These are phyloP conservation scores for Aspergillus mulundensis DNA, from an alignment of 495 filamentous ascomycete species.

Conservation along the genomic window DNA sequence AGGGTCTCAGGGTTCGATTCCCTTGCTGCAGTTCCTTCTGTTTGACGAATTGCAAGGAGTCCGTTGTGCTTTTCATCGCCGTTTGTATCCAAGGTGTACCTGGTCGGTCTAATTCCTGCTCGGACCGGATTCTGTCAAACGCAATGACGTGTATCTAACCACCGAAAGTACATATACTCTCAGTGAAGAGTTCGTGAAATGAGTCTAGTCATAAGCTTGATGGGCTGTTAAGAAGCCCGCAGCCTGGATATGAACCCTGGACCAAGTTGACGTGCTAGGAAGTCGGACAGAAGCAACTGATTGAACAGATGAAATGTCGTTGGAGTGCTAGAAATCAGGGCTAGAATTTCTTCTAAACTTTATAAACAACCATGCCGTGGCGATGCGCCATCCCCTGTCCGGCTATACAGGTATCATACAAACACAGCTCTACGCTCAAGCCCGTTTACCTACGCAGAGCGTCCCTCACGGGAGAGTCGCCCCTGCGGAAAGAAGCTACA, in stretches of 20 bases:
- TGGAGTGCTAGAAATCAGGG: conserved; percentile 5
- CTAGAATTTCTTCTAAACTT: conserved; percentile 23
- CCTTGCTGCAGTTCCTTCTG: not conserved
- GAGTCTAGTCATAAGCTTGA: too few relatives aligned
- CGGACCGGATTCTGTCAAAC: not conserved
- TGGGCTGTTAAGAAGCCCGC: too few relatives aligned
- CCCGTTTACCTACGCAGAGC: conserved; percentile 39
- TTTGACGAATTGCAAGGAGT: not conserved
- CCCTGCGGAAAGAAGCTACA: conserved; percentile 47
- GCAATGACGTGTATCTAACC: not conserved
- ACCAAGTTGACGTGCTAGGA: not conserved
- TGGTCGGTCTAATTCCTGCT: not conserved
- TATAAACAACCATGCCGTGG: conserved; percentile 10
- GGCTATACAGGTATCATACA: conserved; percentile 49
- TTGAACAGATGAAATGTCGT: not conserved
- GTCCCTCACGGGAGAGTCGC: conserved; percentile 43
- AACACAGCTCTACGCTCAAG: conserved; percentile 17
- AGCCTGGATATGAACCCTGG: not conserved
- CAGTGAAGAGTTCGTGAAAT: too few relatives aligned
- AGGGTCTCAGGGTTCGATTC: not conserved
- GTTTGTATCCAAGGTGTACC: not conserved
- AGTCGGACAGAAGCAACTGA: not conserved
- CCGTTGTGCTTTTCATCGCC: not conserved
- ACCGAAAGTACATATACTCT: too few relatives aligned
- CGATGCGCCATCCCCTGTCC: conserved; percentile 11